Evolutionary conservation across 108 stramenopile species (phyloP).

Genomic region (Stephanodiscus triporus): DNA sequence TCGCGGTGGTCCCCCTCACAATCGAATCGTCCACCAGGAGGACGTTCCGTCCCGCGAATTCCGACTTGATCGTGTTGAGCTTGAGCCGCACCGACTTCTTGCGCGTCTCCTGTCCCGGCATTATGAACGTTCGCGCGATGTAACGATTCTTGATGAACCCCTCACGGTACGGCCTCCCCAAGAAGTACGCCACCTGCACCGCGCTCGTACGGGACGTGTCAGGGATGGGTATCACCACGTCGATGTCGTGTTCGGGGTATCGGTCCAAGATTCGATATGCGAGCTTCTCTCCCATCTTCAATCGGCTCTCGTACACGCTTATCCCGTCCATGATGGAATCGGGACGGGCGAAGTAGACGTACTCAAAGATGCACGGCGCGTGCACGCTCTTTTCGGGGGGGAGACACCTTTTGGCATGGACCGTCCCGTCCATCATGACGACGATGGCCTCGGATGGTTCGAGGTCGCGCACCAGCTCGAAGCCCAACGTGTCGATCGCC

Average conservation of each 20-base stretch:
- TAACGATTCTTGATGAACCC: slow-evolving; percentile 99
- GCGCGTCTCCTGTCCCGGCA: slow-evolving; percentile 97
- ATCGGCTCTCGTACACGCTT: slow-evolving; percentile 94
- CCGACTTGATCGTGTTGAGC: slow-evolving; percentile 96
- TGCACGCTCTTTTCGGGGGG: slow-evolving; percentile 35
- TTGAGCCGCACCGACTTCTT: slow-evolving; percentile 98
- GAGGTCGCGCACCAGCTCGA: slow-evolving; percentile 90
- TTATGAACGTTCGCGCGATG: slow-evolving; percentile 99
- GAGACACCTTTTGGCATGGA: slow-evolving; percentile 69
- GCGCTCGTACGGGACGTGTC: slow-evolving; percentile 96
- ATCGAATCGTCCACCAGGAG: slow-evolving; percentile 97
- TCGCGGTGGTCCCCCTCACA: slow-evolving; percentile 97
- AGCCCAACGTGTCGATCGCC: slow-evolving; percentile 97
- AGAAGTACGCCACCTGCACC: slow-evolving; percentile 88
- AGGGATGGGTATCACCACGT: slow-evolving; percentile 98
- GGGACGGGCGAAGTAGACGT: slow-evolving; percentile 99
- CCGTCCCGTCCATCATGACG: slow-evolving; percentile 81
- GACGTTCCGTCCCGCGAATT: slow-evolving; percentile 91
- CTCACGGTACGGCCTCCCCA: slow-evolving; percentile 93
- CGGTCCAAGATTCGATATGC: slow-evolving; percentile 80
- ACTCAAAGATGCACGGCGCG: slow-evolving; percentile 98
- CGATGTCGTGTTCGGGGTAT: slow-evolving; percentile 95
- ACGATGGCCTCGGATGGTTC: slow-evolving; percentile 95
- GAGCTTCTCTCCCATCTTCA: slow-evolving; percentile 97
- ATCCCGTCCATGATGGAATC: slow-evolving; percentile 99